phyloP scores from a whole-genome alignment of 768 basidiomycete genomes.

The Hypholoma sublateritium region DNA sequence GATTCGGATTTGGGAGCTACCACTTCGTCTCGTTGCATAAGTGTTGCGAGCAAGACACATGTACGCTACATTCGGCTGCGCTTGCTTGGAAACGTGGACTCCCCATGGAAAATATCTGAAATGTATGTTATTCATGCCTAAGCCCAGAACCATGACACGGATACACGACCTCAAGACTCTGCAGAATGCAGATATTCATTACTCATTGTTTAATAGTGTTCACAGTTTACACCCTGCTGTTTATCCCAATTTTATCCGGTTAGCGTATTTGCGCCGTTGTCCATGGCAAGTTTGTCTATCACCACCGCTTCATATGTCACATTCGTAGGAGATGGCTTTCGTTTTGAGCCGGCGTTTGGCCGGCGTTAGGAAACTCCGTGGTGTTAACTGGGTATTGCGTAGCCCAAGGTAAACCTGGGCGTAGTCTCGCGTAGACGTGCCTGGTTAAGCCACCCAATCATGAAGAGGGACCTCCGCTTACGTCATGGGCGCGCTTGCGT shows the following conservation, averaged over 20 bases:
- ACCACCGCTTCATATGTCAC: too few relatives aligned
- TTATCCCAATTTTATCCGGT: too few relatives aligned
- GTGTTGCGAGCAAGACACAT: background rate
- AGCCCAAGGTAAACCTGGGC: background rate
- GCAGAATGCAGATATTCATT: background rate
- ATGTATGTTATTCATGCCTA: conserved; percentile 6
- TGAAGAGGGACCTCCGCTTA: conserved; percentile 21
- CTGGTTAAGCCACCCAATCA: too few relatives aligned
- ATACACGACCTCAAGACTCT: too few relatives aligned
- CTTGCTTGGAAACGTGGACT: conserved; percentile 9
- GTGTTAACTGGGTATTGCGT: background rate
- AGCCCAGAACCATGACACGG: background rate
- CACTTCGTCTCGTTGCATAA: background rate
- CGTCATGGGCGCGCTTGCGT: conserved; percentile 21
- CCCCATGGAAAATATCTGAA: conserved; percentile 17
- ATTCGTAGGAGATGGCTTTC: too few relatives aligned
- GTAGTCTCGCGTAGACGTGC: too few relatives aligned
- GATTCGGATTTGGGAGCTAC: background rate
- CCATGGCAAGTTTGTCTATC: too few relatives aligned
- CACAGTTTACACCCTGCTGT: too few relatives aligned
- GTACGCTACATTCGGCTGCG: conserved; percentile 15
- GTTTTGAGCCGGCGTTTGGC: background rate
- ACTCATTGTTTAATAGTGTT: too few relatives aligned
- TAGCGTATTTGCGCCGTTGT: too few relatives aligned
- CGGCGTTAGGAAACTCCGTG: background rate